Evolutionary conservation across 2,329 filamentous ascomycete genomes (phyloP), one percentile per base, ranked within the genome.

Genomic region (Aschersonia sp.): DNA sequence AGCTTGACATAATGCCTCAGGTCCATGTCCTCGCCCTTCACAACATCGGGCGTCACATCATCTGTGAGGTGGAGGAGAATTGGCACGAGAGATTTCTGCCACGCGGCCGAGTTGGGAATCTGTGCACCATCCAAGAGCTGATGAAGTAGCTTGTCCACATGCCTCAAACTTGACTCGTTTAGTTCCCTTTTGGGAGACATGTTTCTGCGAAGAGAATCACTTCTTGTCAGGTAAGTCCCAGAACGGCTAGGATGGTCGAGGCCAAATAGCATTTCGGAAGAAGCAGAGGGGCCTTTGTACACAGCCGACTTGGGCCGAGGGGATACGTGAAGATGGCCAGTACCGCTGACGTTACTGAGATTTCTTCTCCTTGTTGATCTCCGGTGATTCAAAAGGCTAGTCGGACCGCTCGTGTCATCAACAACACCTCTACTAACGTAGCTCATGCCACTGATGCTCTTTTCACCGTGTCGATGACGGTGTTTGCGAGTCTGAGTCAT

Each of bases 1-100:
- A 98, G 68, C 61, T 98, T 98, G 52, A 98, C 87, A 59, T 95
- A 98, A 61, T 97, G 89, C 4, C 92, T 79, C 50, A 98, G 92
- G 61, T 98, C 92, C 73, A 98, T 97, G 59, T 92, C 86, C 62
- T 98, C 92, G 31, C 88, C 89, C 48, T 79, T 77, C 48, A 88
- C 83, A 43, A 95, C 86, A 61, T 97, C 86, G 1, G 92, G 92
- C 52, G 94, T 84, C 4, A 98, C 89, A 59, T 97, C 92, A 54
- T 95, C 88, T 0, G 90, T 94, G 53, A 89, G 92, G 55, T 84
- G 84, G 29, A 95, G 71, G 22, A 98, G 73, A 46, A 98, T 94
- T 0, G 92, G 92, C 45, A 95, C 76, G 10, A 98, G 70, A 0
- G 90, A 87, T 54, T 82, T 89, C 59, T 95, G 86, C 92, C 92